Percentiles rank a stretch among this genome's conserved stretches.
phyloP scores from a whole-genome alignment of 2,329 filamentous ascomycete species.

The Zymoseptoria brevis region DNA sequence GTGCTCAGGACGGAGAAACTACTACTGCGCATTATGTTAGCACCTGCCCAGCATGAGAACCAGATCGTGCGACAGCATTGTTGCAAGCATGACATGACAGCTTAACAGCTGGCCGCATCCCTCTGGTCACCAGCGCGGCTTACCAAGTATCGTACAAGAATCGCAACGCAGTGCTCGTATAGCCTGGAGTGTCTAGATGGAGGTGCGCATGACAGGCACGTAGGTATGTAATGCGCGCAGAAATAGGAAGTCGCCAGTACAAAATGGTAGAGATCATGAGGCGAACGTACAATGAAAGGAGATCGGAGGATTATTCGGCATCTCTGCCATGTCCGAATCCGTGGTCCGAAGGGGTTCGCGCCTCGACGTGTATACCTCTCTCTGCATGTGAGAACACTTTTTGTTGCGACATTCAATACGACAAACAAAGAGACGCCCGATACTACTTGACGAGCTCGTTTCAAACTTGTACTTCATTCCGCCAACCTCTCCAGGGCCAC shows the following conservation, averaged over 20 bases:
- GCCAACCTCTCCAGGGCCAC: not conserved
- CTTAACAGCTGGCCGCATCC: not conserved
- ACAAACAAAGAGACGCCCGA: not conserved
- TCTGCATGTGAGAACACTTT: not conserved
- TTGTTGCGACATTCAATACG: not conserved
- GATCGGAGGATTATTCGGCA: not conserved
- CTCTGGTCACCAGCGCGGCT: not conserved
- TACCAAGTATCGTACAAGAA: not conserved
- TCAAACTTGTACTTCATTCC: not conserved
- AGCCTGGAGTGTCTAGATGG: not conserved
- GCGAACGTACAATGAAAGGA: not conserved
- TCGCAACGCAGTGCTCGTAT: not conserved
- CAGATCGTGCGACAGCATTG: not conserved
- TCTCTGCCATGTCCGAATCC: not conserved
- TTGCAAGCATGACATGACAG: not conserved
- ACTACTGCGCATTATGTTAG: constrained; percentile 8
- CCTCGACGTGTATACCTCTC: not conserved
- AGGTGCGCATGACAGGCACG: not conserved
- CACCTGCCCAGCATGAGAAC: not conserved
- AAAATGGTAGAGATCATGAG: not conserved
- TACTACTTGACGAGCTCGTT: not conserved
- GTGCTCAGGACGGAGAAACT: not conserved
- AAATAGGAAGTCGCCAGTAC: not conserved
- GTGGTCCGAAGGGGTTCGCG: not conserved
- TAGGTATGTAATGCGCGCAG: not conserved